Base-by-base conservation (phyloP, 805 yeast species). In the Nematodospora valgi region DNA sequence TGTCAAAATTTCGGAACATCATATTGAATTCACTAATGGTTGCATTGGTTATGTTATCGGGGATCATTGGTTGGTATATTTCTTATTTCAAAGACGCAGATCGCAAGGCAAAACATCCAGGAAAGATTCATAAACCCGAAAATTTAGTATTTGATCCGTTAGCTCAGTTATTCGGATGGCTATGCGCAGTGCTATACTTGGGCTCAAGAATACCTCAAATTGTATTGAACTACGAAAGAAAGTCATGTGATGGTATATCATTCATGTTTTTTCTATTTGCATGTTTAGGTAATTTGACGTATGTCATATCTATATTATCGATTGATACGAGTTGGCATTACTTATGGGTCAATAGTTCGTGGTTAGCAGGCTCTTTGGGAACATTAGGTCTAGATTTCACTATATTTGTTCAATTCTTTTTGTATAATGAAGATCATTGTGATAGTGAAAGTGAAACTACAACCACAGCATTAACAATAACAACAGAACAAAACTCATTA, bases 151-250 rank as follows among this genome's bases (percentile, higher is more conserved):
- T 82, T 52, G 88, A 86, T 54, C 72, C 80, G 20, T 56, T 81
- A 44, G 98, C 96, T 2, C 98, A 91, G 60, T 56, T 78, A 27
- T 87, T 88, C 58, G 98, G 98, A 23, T 77, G 82, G 82, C 54
- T 76, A 25, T 82, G 89, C 64, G 93, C 94, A 6, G 54, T 66
- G 1, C 64, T 85, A 26, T 85, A 85, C 51, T 62, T 91, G 41
- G 95, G 96, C 2, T 89, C 98, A 12, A 71, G 98, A 48, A 62
- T 93, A 19, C 98, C 98, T 1, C 98, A 93, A 62, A 86, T 93
- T 35, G 57, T 86, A 39, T 70, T 91, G 41, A 93, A 93, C 61
- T 86, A 72, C 53, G 71, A 81, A 56, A 74, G 97, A 52, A 89
- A 88, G 61, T 83, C 95, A 2, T 88, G 96, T 56, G 98, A 93